Evolutionary conservation across 176 grass and related monocot species (phyloP), one percentile per base, ranked within the genome.

Genomic region (Rhynchospora pubera): DNA sequence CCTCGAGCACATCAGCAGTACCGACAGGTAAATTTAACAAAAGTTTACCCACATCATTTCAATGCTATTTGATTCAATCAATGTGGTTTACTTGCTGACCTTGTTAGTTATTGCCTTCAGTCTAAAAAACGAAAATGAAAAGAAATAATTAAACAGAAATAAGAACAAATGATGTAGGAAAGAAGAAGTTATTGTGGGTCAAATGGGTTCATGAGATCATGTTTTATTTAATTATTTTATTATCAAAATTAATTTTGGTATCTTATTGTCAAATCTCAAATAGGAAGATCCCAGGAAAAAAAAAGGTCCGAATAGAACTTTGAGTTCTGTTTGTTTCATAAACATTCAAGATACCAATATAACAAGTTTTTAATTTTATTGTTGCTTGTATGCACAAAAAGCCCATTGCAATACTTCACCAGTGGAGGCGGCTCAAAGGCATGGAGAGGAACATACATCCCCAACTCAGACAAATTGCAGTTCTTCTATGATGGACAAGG

Each of bases 401-500:
- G 92, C 34, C 66, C 87, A 0, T 77, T 94, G 43, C 77, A 97
- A 62, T 86, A 88, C 23, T 42, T 97, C 21, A 97, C 94, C 0
- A 97, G 92, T 23, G 94, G 94, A 62, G 94, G 90, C 1, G 94
- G 94, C 0, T 97, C 94, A 0, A 97, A 84, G 86, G 91, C 94
- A 14, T 97, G 94, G 94, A 88, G 90, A 0, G 92, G 90, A 14
- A 82, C 89, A 46, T 89, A 91, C 58, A 90, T 65, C 68, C 7
- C 62, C 0, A 97, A 84, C 22, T 9, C 90, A 0, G 92, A 97
- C 42, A 92, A 91, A 79, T 51, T 89, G 15, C 85, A 78, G 57
- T 97, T 97, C 88, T 84, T 97, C 62, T 88, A 98, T 59, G 96
- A 98, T 22, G 96, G 96, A 2, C 92, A 98, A 59, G 92, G 96